A percentile compares a stretch with the other conserved stretches of the same genome.
Evolutionary conservation across 805 yeast genomes (phyloP).

Genomic region (Kazachstania martiniae): DNA sequence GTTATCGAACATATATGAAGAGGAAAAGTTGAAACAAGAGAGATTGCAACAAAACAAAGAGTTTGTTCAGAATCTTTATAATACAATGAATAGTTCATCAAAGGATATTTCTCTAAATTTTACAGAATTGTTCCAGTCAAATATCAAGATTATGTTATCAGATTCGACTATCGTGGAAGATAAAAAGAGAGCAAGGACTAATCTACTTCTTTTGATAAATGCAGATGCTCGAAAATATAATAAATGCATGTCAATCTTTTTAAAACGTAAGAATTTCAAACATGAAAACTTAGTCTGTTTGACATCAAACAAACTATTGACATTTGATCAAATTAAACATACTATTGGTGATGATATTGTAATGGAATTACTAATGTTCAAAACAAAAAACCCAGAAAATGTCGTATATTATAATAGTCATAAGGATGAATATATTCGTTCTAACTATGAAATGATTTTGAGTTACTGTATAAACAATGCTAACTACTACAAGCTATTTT

Average conservation of each 20-base stretch:
- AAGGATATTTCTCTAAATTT: conserved; percentile 10
- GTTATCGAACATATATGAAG: conserved; percentile 19
- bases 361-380: conserved; percentile 6
- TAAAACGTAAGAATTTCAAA: conserved; percentile 22
- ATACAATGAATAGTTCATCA: conserved; percentile 5
- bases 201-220: conserved; percentile 15
- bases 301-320: conserved; percentile 19
- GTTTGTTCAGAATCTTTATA: conserved; percentile 8
- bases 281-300: conserved; percentile 13
- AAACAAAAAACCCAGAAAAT: conserved; percentile 1
- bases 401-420: conserved; percentile 13
- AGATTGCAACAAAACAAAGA: conserved; percentile 12
- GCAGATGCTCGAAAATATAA: conserved; percentile 19
- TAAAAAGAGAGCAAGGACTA: conserved; percentile 10
- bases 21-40: conserved; percentile 19
- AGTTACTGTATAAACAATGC: conserved; percentile 7
- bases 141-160: conserved; percentile 14
- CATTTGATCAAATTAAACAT: conserved; percentile 20
- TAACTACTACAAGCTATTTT: conserved; percentile 8
- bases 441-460: conserved; percentile 13
- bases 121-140: conserved; percentile 23
- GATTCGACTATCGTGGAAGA: conserved; percentile 1
- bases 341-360: conserved; percentile 13
- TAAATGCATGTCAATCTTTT: conserved; percentile 23
- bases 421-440: conserved; percentile 14